A percentile compares a stretch with the other conserved stretches of the same genome.
Conservation (phyloP, 73 alveolate genomes). For the Paraurostyla sp. region DNA sequence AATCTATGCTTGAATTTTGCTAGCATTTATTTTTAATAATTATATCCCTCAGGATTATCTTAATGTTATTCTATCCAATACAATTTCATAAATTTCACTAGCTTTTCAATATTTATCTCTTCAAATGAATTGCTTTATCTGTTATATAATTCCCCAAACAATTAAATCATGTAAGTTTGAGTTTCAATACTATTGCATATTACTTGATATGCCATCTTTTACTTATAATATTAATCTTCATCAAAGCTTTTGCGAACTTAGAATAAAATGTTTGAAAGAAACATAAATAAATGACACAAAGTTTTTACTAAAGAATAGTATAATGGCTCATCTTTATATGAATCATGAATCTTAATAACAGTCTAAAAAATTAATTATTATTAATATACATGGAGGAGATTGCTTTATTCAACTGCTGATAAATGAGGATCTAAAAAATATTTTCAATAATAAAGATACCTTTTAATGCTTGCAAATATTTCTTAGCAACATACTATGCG, state of each 20-base stretch:
- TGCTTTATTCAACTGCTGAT: background rate
- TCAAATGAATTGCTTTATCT: background rate
- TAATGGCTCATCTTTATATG: background rate
- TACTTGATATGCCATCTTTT: background rate
- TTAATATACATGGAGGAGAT: background rate
- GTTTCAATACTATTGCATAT: background rate
- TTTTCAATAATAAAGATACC: background rate
- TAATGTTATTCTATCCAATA: background rate
- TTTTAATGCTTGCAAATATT: constrained; percentile 37
- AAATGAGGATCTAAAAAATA: constrained; percentile 23
- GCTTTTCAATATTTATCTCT: constrained; percentile 25
- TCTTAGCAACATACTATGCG: constrained; percentile 13
- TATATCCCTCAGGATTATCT: background rate
- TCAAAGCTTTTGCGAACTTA: background rate
- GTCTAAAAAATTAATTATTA: constrained; percentile 1
- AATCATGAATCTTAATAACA: background rate
- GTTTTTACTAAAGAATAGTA: background rate
- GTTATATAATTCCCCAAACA: constrained; percentile 30
- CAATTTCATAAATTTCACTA: constrained; percentile 31
- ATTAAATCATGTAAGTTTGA: background rate
- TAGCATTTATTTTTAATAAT: background rate
- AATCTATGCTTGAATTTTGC: background rate
- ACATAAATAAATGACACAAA: background rate
- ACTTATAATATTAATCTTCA: background rate
- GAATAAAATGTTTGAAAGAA: background rate